A percentile compares a stretch with the other conserved stretches of the same genome.
Conservation (phyloP, 1,139 yeast species). For the Keqinozyma sinolaborantium region DNA sequence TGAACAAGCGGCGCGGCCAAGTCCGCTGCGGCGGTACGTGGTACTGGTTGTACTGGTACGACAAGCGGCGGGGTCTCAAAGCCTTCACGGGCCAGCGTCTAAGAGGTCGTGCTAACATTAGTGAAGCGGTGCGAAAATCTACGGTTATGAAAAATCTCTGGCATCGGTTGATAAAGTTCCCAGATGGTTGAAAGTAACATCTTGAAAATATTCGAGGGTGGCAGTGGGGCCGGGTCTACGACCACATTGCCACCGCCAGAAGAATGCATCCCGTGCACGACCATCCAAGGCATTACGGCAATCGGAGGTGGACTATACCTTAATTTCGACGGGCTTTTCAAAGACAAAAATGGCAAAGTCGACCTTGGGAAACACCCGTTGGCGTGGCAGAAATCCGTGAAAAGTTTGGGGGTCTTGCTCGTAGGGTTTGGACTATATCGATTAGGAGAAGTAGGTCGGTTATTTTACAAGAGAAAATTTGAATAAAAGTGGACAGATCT, state of each 20-base stretch:
- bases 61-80: too few relatives aligned
- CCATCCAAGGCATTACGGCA: conserved; percentile 33
- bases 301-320: conserved; percentile 36
- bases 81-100: too few relatives aligned
- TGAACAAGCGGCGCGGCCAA: conserved; percentile 18
- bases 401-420: conserved; percentile 29
- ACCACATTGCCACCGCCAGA: too few relatives aligned
- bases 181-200: conserved; percentile 19
- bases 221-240: too few relatives aligned
- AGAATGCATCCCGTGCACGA: conserved; percentile 39
- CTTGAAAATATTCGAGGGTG: conserved; percentile 25
- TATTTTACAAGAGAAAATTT: too few relatives aligned
- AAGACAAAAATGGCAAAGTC: conserved; percentile 27
- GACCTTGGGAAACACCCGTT: conserved; percentile 34
- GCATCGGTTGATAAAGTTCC: too few relatives aligned
- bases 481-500: background rate
- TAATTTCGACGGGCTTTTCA: conserved; percentile 26
- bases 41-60: background rate
- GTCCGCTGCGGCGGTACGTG: conserved; percentile 15
- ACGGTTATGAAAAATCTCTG: too few relatives aligned
- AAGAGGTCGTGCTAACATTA: too few relatives aligned
- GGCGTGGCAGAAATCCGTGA: conserved; percentile 40
- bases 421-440: conserved; percentile 38
- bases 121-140: too few relatives aligned
- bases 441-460: conserved; percentile 7